Percentiles rank a stretch among this genome's conserved stretches.
These are phyloP conservation scores for Yarrowia sp. DNA, from an alignment of 805 yeast genomes.

Conservation along the genomic window DNA sequence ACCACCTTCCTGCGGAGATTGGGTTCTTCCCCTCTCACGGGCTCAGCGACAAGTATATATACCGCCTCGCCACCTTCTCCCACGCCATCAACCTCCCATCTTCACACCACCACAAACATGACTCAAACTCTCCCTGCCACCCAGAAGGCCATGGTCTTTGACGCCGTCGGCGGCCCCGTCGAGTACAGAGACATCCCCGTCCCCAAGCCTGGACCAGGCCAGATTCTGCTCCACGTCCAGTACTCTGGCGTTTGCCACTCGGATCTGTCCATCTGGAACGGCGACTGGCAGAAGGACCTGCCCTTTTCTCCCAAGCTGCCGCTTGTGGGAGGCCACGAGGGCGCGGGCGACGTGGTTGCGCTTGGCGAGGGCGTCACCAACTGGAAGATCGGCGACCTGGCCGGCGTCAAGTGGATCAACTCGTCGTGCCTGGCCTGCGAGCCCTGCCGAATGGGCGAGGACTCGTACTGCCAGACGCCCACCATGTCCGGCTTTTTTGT, in stretches of 20 bases:
- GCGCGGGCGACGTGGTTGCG: slow-evolving; percentile 83
- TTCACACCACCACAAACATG: not conserved
- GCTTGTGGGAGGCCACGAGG: slow-evolving; percentile 85
- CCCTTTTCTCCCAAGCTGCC: slow-evolving; percentile 73
- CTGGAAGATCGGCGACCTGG: slow-evolving; percentile 74
- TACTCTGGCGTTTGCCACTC: slow-evolving; percentile 95
- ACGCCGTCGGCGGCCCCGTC: slow-evolving; percentile 61
- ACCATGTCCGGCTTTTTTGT: slow-evolving; percentile 81
- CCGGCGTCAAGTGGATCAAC: slow-evolving; percentile 83
- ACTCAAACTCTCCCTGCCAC: slow-evolving; percentile 50
- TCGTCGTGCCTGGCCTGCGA: slow-evolving; percentile 76
- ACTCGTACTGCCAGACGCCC: slow-evolving; percentile 68
- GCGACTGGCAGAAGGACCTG: slow-evolving; percentile 95
- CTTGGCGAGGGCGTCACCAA: slow-evolving; percentile 65
- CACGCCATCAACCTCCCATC: not conserved
- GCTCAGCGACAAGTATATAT: not conserved
- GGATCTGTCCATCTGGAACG: slow-evolving; percentile 90
- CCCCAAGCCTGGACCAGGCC: slow-evolving; percentile 73
- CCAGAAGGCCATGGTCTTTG: slow-evolving; percentile 71
- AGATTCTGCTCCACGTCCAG: slow-evolving; percentile 74
- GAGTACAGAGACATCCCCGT: slow-evolving; percentile 72
- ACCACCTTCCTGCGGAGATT: too few species aligned
- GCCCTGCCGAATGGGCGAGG: slow-evolving; percentile 62
- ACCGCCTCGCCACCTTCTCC: not conserved
- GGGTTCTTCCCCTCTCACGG: not conserved